phyloP scores from a whole-genome alignment of 2,329 filamentous ascomycete species.

The Pseudocercospora musae region DNA sequence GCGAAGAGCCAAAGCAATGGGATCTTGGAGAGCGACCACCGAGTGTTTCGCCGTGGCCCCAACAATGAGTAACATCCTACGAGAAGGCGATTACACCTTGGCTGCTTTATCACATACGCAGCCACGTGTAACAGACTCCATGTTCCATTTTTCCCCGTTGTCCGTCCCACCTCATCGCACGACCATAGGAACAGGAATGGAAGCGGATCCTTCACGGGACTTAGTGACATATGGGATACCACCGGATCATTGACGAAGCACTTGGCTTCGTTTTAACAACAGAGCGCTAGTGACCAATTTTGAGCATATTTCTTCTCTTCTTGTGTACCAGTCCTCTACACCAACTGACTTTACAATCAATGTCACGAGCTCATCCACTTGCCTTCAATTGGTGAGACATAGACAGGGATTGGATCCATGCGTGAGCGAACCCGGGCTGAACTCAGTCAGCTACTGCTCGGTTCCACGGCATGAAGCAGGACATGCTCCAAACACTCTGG shows the following conservation, averaged over 20 bases:
- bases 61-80: background rate
- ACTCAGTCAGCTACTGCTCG: background rate
- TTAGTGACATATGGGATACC: background rate
- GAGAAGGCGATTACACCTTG: too few species aligned
- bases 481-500: background rate
- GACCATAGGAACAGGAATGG: background rate
- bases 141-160: background rate
- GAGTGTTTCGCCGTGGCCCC: slow-evolving; percentile 4
- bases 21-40: slow-evolving; percentile 22
- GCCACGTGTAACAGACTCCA: background rate
- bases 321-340: too few species aligned
- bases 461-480: background rate
- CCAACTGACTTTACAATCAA: too few species aligned
- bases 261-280: background rate
- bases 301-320: too few species aligned
- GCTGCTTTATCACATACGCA: background rate
- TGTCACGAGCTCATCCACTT: background rate
- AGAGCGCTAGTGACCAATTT: background rate
- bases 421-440: background rate
- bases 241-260: background rate
- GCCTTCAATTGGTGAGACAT: too few species aligned
- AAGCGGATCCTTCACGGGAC: background rate
- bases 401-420: background rate
- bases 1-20: slow-evolving; percentile 15
- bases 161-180: too few species aligned